Evolutionary conservation across 169 alveolate species (phyloP), one percentile per base, ranked within the genome.

Genomic region (Babesia microti): DNA sequence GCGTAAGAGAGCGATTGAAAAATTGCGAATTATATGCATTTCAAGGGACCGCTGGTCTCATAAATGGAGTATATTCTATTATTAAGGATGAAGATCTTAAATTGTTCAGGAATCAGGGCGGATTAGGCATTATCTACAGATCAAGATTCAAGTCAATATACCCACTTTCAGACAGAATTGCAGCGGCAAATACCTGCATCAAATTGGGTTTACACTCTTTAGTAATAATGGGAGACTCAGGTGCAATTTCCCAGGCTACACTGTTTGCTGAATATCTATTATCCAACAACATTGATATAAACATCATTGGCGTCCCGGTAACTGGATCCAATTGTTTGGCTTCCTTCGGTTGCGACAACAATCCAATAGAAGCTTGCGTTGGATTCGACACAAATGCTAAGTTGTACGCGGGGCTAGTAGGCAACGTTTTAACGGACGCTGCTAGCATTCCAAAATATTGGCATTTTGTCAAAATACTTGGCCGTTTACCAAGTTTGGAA

Each of bases 361-460:
- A 72, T 33, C 58, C 85, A 50, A 79, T 90, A 27, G 95, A 92
- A 70, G 80, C 95, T 11, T 81, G 95, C 32, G 89, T 94, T 26
- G 99, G 99, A 9, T 94, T 92, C 68, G 99, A 94, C 68, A 78
- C 97, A 42, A 95, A 96, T 48, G 89, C 97, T 4, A 92, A 91
- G 73, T 71, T 87, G 6, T 92, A 94, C 65, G 93, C 98, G 39
- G 83, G 95, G 22, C 75, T 94, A 51, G 89, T 94, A 15, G 99
- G 99, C 52, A 94, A 94, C 78, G 96, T 92, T 21, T 84, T 92
- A 46, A 92, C 97, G 41, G 99, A 94, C 68, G 94, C 97, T 15
- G 97, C 95, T 1, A 84, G 95, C 19, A 93, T 95, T 87, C 96
- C 95, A 7, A 94, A 94, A 70, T 94, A 94, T 61, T 94, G 98